phyloP scores from a whole-genome alignment of 176 grass and related monocot species.

The Elymus sibiricus region DNA sequence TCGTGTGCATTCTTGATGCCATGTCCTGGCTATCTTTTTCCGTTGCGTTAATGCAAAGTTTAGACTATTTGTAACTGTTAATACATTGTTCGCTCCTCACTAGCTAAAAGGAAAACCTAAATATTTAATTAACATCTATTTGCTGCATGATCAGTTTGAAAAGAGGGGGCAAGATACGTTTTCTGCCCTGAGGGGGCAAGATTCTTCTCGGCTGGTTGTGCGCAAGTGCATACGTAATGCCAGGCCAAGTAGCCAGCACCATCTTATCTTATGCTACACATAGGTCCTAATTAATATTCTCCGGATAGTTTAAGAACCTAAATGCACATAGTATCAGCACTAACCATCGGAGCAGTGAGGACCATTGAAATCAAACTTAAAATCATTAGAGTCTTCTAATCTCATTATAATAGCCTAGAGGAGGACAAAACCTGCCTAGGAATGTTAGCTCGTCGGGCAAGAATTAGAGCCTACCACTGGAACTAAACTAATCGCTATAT shows the following conservation, averaged over 20 bases:
- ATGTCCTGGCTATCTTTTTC: too few species aligned
- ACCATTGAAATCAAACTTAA: constrained; percentile 38
- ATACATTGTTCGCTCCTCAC: background rate
- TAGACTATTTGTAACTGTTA: background rate
- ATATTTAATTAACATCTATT: background rate
- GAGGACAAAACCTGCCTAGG: constrained; percentile 38
- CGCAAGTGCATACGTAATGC: constrained; percentile 37
- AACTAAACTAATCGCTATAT: constrained; percentile 17
- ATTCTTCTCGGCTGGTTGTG: constrained; percentile 34
- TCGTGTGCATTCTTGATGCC: background rate
- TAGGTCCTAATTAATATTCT: constrained; percentile 34
- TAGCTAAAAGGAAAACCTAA: background rate
- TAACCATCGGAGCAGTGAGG: constrained; percentile 23
- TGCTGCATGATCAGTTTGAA: background rate
- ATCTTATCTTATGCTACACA: constrained; percentile 24
- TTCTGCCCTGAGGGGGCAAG: constrained; percentile 20
- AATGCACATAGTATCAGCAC: constrained; percentile 25
- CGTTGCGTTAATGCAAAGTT: background rate
- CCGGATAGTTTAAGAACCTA: constrained; percentile 22
- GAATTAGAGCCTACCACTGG: constrained; percentile 23
- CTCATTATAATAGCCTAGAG: constrained; percentile 27
- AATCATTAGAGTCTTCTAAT: constrained; percentile 51
- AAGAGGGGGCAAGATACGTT: constrained; percentile 4
- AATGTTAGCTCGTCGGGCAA: constrained; percentile 24
- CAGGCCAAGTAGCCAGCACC: background rate